Percentiles rank a stretch among this genome's conserved stretches.
Evolutionary conservation across 148 eudicot genomes (phyloP).

Genomic region (Diospyros kaki): DNA sequence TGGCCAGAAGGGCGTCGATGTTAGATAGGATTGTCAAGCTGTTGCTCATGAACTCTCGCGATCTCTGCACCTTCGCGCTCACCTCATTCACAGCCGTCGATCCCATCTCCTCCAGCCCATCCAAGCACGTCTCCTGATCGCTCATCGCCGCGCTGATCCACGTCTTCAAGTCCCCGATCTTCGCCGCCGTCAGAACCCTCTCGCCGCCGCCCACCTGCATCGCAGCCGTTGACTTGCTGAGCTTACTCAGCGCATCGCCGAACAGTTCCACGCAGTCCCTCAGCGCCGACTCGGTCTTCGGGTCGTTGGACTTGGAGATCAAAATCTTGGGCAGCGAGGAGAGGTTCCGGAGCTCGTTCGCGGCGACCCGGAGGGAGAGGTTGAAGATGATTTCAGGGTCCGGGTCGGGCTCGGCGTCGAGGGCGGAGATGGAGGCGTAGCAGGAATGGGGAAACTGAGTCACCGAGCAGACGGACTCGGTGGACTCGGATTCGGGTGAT

Average conservation of each 20-base stretch:
- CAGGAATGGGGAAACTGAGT: slow-evolving; percentile 24
- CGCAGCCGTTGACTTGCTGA: slow-evolving; percentile 23
- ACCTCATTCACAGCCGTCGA: slow-evolving; percentile 34
- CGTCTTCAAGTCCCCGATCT: slow-evolving; percentile 37
- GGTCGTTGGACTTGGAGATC: slow-evolving; percentile 20
- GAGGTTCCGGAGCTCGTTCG: slow-evolving; percentile 18
- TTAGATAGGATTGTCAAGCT: slow-evolving; percentile 51
- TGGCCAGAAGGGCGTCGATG: slow-evolving; percentile 20
- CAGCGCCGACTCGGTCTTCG: slow-evolving; percentile 28
- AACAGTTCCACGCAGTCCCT: slow-evolving; percentile 42
- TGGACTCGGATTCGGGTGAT: slow-evolving; percentile 13
- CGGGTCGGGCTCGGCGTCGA: slow-evolving; percentile 5
- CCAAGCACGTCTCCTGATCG: slow-evolving; percentile 51
- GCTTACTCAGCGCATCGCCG: slow-evolving; percentile 40
- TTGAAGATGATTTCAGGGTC: slow-evolving; percentile 34
- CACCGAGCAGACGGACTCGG: slow-evolving; percentile 26
- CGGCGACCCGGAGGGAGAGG: slow-evolving; percentile 26
- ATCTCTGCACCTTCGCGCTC: slow-evolving; percentile 34
- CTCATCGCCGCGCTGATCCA: slow-evolving; percentile 66
- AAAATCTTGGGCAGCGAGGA: slow-evolving; percentile 20
- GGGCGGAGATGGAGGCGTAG: slow-evolving; percentile 28
- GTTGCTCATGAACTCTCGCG: slow-evolving; percentile 42
- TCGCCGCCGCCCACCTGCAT: slow-evolving; percentile 15
- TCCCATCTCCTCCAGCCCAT: slow-evolving; percentile 55
- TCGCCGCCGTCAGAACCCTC: slow-evolving; percentile 27